Base-by-base conservation (phyloP, 495 filamentous ascomycete species). In the Podospora sp. region DNA sequence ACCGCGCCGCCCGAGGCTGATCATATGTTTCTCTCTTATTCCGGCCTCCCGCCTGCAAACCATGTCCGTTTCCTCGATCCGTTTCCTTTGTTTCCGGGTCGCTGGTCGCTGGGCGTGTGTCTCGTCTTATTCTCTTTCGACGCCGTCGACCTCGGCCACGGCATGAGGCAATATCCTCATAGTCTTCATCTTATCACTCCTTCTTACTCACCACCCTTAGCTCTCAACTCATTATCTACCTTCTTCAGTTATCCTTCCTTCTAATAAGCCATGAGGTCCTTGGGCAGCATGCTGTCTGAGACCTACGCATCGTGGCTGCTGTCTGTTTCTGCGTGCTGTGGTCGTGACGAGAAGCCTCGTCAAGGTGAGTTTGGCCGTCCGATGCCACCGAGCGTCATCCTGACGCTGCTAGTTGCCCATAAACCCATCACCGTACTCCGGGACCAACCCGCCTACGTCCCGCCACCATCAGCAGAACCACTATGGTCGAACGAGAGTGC, bases 321-420 rank as follows among this genome's bases (percentile, higher is more conserved):
- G 69, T 80, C 75, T 62, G 33, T 83, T 62, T 71, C 75, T 61
- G 73, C 76, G 40, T 84, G 81, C 60, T 83, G 81, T 68, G 72
- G 77, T 57, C 14, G 68, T 26, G 77, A 76, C 64, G 75, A 80
- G 71, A 80, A 77, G 76, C 61, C 74, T 74, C 71, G 68, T 60
- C 68, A 68, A 22, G 62, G 70, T 72, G 71, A 72, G 73, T 76
- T 40, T 5, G 56, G 25, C 35, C 59, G 62, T 21, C 57, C 52
- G 12, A 26, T 11, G 60, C 55, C 35, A 27, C 14, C 24, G 29
- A 52, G 8, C 62, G 24, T 24, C 59, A 50, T 36, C 16, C 71
- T 65, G 50, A 69, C 25, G 14, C 59, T 16, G 18, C 66, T 26
- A n/a, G 63, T 63, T 14, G 75, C 33, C 20, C 21, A 75, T 51